Evolutionary conservation across 116 monocot species (phyloP).

Genomic region (Trichopus zeylanicus): DNA sequence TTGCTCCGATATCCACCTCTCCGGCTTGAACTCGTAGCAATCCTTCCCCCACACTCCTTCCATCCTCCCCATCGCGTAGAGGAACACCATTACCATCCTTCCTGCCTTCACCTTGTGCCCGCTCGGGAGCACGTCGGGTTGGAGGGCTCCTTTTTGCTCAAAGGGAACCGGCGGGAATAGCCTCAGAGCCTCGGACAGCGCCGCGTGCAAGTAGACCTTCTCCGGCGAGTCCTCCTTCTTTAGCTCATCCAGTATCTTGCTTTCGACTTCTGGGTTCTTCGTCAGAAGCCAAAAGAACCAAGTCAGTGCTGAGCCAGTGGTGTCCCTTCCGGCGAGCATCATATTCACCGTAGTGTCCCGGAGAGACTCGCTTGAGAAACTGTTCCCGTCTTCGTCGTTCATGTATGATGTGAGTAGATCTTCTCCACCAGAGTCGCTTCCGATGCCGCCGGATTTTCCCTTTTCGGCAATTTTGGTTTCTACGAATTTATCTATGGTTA

Average conservation of each 20-base stretch:
- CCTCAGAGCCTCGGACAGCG: slow-evolving; percentile 11
- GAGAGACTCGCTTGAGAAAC: slow-evolving; percentile 13
- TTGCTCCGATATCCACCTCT: neutral
- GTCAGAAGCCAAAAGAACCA: slow-evolving; percentile 51
- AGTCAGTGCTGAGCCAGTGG: slow-evolving; percentile 27
- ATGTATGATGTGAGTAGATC: slow-evolving; percentile 25
- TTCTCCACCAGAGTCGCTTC: too few relatives aligned
- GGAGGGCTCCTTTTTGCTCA: slow-evolving; percentile 9
- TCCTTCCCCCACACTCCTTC: slow-evolving; percentile 20
- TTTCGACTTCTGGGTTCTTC: slow-evolving; percentile 25
- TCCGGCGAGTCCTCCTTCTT: too few relatives aligned
- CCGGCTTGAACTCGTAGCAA: slow-evolving; percentile 11
- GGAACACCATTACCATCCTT: slow-evolving; percentile 7
- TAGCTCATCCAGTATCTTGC: slow-evolving; percentile 38
- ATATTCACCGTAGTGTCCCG: slow-evolving; percentile 29
- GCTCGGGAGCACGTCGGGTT: slow-evolving; percentile 1
- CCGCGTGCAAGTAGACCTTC: slow-evolving; percentile 22
- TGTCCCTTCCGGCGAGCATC: slow-evolving; percentile 48
- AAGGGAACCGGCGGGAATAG: slow-evolving; percentile 10
- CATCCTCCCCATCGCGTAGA: slow-evolving; percentile 9
- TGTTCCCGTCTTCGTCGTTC: neutral
- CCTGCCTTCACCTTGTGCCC: slow-evolving; percentile 2
- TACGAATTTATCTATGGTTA: slow-evolving; percentile 11
- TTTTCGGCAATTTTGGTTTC: neutral
- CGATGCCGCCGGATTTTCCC: too few relatives aligned